Conservation (phyloP, 441 rosid genomes). For the Euphorbia schlechtendalii region DNA sequence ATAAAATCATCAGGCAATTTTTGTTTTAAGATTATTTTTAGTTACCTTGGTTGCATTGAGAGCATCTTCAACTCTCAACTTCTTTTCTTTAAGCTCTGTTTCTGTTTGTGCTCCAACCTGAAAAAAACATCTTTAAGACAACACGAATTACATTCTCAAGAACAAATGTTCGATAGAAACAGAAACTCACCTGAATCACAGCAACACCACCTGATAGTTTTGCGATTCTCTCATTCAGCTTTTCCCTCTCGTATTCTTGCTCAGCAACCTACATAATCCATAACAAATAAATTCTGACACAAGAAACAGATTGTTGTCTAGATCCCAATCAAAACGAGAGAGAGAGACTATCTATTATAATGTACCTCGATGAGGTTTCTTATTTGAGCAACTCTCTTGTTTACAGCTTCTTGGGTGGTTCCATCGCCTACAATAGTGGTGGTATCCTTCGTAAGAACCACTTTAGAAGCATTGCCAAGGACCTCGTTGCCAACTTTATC, state of each 20-base stretch:
- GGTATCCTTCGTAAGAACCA: slow-evolving; percentile 79
- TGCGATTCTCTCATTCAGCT: slow-evolving; percentile 85
- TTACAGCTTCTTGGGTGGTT: slow-evolving; percentile 80
- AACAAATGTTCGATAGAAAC: not conserved
- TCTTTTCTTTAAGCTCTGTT: slow-evolving; percentile 95
- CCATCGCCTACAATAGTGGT: slow-evolving; percentile 91
- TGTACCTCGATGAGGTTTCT: slow-evolving; percentile 70
- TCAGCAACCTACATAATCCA: slow-evolving; percentile 56
- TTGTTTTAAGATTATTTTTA: not conserved
- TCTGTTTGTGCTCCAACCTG: slow-evolving; percentile 99
- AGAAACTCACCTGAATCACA: slow-evolving; percentile 61
- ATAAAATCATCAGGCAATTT: no score
- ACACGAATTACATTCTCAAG: not conserved
- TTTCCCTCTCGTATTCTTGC: slow-evolving; percentile 89
- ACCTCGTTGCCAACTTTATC: slow-evolving; percentile 86
- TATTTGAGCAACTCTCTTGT: slow-evolving; percentile 78
- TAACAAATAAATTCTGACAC: not conserved
- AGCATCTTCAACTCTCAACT: slow-evolving; percentile 93
- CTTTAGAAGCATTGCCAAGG: slow-evolving; percentile 73
- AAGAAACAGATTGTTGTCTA: not conserved
- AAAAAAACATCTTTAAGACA: not conserved
- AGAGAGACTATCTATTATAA: not conserved
- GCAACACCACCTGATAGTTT: slow-evolving; percentile 92
- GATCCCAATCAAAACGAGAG: not conserved
- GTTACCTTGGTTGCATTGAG: slow-evolving; percentile 90